Conservation (phyloP, 2,329 filamentous ascomycete genomes). For the Myotisia sp. region DNA sequence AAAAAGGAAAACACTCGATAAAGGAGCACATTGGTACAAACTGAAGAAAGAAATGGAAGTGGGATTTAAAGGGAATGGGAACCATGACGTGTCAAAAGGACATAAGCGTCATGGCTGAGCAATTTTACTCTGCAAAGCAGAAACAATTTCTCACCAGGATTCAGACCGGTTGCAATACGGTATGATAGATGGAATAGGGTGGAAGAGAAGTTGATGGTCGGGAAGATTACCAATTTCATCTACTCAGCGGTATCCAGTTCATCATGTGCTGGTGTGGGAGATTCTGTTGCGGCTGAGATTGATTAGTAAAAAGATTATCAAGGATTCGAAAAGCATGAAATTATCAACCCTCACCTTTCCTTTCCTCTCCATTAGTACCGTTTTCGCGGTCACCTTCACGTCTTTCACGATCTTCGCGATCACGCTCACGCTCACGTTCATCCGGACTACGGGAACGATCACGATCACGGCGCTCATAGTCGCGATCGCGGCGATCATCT, state of each 20-base stretch:
- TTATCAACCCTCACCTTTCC: slow-evolving; percentile 84
- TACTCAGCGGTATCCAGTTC: slow-evolving; percentile 90
- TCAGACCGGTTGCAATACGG: not conserved
- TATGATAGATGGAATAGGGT: not conserved
- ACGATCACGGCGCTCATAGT: slow-evolving; percentile 55
- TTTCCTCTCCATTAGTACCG: slow-evolving; percentile 70
- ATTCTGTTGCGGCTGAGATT: too few relatives aligned
- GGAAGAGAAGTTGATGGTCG: not conserved
- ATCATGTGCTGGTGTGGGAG: slow-evolving; percentile 71
- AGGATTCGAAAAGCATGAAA: too few relatives aligned
- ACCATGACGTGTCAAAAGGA: slow-evolving; percentile 1
- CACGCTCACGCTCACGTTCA: slow-evolving; percentile 50
- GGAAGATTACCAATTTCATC: slow-evolving; percentile 14
- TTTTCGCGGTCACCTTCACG: slow-evolving; percentile 59
- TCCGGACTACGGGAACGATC: slow-evolving; percentile 57
- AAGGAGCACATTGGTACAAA: not conserved
- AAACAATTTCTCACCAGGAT: slow-evolving; percentile 3
- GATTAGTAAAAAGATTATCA: too few relatives aligned
- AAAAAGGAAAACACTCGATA: too few relatives aligned
- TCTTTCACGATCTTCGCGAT: slow-evolving; percentile 48
- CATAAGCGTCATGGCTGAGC: not conserved
- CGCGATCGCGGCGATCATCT: slow-evolving; percentile 69
- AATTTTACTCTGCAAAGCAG: not conserved
- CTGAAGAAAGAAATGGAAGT: not conserved
- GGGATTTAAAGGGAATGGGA: slow-evolving; percentile 1